Percentiles rank a stretch among this genome's conserved stretches.
Evolutionary conservation across 306 rosid species (phyloP).

Genomic region (Glycyrrhiza uralensis): DNA sequence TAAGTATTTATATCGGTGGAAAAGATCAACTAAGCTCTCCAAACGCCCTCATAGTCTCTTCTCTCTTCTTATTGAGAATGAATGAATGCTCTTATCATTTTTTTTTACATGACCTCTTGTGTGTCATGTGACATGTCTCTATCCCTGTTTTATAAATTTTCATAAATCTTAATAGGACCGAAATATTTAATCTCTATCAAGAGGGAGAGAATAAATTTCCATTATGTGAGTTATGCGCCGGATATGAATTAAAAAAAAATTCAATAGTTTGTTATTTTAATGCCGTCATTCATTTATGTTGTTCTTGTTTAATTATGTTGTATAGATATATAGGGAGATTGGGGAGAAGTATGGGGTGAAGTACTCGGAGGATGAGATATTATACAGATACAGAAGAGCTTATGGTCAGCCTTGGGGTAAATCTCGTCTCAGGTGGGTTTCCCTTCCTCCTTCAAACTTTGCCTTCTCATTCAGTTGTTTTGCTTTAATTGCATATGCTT

Average conservation of each 20-base stretch:
- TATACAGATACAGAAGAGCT: constrained; percentile 83
- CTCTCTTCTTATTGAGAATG: background rate
- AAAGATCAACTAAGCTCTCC: no score
- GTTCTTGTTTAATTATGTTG: background rate
- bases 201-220: no score
- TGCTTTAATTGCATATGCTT: background rate
- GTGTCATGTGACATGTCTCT: no score
- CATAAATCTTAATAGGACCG: no score
- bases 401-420: constrained; percentile 91
- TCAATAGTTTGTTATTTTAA: background rate
- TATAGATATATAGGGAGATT: constrained; percentile 75
- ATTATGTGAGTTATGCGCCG: background rate
- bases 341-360: constrained; percentile 93
- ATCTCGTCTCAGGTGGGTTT: constrained; percentile 83
- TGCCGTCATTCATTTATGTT: background rate
- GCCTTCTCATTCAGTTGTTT: background rate
- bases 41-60: no score
- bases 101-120: no score
- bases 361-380: constrained; percentile 82
- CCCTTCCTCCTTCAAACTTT: background rate
- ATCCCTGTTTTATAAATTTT: no score
- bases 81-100: no score
- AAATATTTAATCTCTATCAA: no score
- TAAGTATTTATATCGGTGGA: no score
- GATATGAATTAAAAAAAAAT: no score